A percentile compares a stretch with the other conserved stretches of the same genome.
phyloP scores from a whole-genome alignment of 2,329 filamentous ascomycete species.

The Fusarium nodosum region DNA sequence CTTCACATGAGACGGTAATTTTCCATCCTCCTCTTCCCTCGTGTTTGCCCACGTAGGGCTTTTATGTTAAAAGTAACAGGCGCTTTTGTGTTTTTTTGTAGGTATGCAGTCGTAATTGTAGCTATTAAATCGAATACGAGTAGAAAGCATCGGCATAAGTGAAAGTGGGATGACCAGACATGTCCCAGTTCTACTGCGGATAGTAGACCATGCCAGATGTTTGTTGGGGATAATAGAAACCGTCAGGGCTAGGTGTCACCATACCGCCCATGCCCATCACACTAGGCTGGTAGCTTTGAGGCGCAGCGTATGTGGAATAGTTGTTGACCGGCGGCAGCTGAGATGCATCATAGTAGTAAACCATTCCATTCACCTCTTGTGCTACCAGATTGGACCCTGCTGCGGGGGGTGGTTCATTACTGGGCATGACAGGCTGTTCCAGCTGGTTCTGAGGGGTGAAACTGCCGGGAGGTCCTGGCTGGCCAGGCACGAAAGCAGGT shows the following conservation, averaged over 20 bases:
- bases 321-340: slow-evolving; percentile 71
- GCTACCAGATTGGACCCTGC: slow-evolving; percentile 69
- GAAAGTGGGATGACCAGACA: slow-evolving; percentile 38
- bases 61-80: slow-evolving; percentile 41
- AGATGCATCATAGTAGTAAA: slow-evolving; percentile 91
- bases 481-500: slow-evolving; percentile 70
- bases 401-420: slow-evolving; percentile 46
- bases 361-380: slow-evolving; percentile 95
- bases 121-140: slow-evolving; percentile 53
- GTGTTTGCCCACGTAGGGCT: slow-evolving; percentile 21
- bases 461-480: slow-evolving; percentile 60
- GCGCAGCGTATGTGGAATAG: slow-evolving; percentile 63
- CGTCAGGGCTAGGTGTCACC: slow-evolving; percentile 77
- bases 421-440: slow-evolving; percentile 54
- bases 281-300: slow-evolving; percentile 67
- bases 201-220: slow-evolving; percentile 72
- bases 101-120: slow-evolving; percentile 47
- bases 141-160: slow-evolving; percentile 46
- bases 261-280: slow-evolving; percentile 82
- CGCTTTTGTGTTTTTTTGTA: slow-evolving; percentile 50
- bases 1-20: slow-evolving; percentile 10
- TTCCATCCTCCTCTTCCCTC: slow-evolving; percentile 8
- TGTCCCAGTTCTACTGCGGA: slow-evolving; percentile 63
- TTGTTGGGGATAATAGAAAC: slow-evolving; percentile 77
- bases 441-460: slow-evolving; percentile 60